These are phyloP conservation scores for Ogataea trehalophila DNA, from an alignment of 805 yeast species.

Conservation along the genomic window DNA sequence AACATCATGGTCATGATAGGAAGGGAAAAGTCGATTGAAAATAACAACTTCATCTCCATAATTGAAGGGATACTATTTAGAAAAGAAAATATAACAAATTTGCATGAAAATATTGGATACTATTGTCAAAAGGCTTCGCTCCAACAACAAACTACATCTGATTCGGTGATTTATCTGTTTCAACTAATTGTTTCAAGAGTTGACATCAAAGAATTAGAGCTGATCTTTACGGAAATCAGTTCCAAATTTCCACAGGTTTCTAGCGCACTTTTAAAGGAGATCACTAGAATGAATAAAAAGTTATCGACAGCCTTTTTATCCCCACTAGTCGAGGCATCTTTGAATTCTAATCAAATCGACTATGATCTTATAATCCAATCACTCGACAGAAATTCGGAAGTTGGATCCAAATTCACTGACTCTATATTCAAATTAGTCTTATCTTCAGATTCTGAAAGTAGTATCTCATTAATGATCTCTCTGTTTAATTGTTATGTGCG, in stretches of 20 bases:
- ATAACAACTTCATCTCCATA: conserved; percentile 11
- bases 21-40: neutral
- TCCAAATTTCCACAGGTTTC: conserved; percentile 35
- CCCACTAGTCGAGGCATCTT: conserved; percentile 32
- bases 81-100: conserved; percentile 18
- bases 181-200: conserved; percentile 27
- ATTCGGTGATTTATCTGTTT: conserved; percentile 28
- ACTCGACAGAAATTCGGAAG: conserved; percentile 50
- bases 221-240: conserved; percentile 40
- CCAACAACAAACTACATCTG: conserved; percentile 10
- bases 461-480: conserved; percentile 3
- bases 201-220: conserved; percentile 41
- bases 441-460: neutral
- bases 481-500: conserved; percentile 39
- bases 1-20: conserved; percentile 12
- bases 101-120: conserved; percentile 29
- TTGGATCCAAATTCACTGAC: conserved; percentile 44
- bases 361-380: conserved; percentile 46
- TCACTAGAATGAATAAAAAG: conserved; percentile 48
- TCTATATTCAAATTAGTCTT: conserved; percentile 25
- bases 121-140: conserved; percentile 24
- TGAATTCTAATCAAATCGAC: conserved; percentile 16
- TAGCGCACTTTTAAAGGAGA: conserved; percentile 38
- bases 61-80: conserved; percentile 25
- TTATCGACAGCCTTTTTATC: conserved; percentile 49